These are phyloP conservation scores for Myxozyma nipponensis DNA, from an alignment of 805 yeast genomes.

Conservation along the genomic window DNA sequence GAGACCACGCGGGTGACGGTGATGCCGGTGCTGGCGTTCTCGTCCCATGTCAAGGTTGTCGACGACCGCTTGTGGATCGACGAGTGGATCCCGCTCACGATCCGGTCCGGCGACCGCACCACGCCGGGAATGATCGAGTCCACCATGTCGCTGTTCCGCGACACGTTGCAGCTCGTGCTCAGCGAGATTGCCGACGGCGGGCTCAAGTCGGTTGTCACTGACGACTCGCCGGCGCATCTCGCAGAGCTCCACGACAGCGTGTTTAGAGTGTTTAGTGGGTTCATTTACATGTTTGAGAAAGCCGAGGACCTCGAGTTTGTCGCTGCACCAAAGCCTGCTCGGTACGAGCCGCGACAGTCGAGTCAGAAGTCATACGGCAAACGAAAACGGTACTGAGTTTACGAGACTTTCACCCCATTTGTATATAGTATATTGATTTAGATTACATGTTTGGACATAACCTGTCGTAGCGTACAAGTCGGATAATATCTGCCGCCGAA, in stretches of 20 bases:
- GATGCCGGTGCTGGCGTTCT: constrained; percentile 12
- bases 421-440: background rate
- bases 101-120: constrained; percentile 3
- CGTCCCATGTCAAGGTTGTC: background rate
- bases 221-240: background rate
- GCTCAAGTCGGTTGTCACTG: background rate
- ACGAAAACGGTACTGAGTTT: too few relatives aligned
- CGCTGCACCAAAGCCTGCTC: too few relatives aligned
- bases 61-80: constrained; percentile 6
- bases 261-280: constrained; percentile 3
- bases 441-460: constrained; percentile 52
- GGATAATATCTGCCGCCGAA: constrained; percentile 59
- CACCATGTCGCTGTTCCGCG: background rate
- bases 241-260: background rate
- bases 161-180: background rate
- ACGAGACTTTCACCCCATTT: background rate
- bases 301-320: background rate
- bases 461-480: constrained; percentile 60
- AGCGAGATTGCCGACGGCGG: constrained; percentile 2
- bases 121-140: background rate
- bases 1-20: constrained; percentile 1
- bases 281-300: constrained; percentile 9
- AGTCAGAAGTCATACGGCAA: too few relatives aligned
- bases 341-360: background rate
- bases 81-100: constrained; percentile 17